Evolutionary conservation across 371 early-diverging fungal species (phyloP).

Genomic region (Blakeslea trispora): DNA sequence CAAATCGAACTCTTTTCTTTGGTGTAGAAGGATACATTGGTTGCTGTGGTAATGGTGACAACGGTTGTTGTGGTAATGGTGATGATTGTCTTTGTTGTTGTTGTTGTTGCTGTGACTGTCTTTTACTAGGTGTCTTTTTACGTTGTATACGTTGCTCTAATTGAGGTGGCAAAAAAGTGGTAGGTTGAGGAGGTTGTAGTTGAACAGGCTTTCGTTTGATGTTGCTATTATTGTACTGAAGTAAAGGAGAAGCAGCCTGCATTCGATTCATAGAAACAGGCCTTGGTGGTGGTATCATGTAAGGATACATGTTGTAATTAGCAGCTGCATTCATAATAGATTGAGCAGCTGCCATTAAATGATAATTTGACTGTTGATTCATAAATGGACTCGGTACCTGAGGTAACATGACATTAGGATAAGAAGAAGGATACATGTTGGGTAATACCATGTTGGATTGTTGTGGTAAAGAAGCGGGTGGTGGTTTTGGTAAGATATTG

Average conservation of each 20-base stretch:
- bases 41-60: neutral
- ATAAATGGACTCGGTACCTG: conserved; percentile 2
- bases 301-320: conserved; percentile 13
- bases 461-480: too few species aligned
- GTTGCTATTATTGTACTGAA: neutral
- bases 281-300: neutral
- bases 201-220: conserved; percentile 25
- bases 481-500: conserved; percentile 14
- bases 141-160: conserved; percentile 17
- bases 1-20: conserved; percentile 25
- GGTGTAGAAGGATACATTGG: conserved; percentile 1
- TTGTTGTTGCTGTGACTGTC: neutral
- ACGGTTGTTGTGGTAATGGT: too few species aligned
- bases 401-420: neutral
- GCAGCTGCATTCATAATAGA: conserved; percentile 17
- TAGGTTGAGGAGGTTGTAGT: conserved; percentile 6
- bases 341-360: conserved; percentile 20
- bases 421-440: too few species aligned
- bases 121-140: neutral
- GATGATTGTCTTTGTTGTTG: too few species aligned
- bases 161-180: conserved; percentile 13
- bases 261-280: neutral
- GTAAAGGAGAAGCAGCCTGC: neutral
- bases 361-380: conserved; percentile 13
- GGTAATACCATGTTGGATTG: neutral